Percentiles rank a stretch among this genome's conserved stretches.
These are phyloP conservation scores for Porodaedalea pini DNA, from an alignment of 1,284 basidiomycete species.

Conservation along the genomic window DNA sequence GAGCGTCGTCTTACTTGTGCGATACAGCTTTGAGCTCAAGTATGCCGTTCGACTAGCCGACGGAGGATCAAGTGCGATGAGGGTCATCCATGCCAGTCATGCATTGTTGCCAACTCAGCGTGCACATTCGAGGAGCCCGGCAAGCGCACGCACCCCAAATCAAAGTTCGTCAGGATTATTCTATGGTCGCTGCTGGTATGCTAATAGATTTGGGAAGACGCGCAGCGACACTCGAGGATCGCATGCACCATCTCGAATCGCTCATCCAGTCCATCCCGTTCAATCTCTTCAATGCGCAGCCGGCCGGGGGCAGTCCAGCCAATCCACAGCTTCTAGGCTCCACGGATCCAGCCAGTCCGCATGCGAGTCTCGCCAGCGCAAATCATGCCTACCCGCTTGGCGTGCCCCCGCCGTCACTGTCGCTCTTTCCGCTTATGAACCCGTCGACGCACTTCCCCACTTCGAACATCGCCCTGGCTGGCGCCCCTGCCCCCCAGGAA, in stretches of 20 bases:
- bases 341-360: constrained; percentile 39
- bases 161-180: constrained; percentile 51
- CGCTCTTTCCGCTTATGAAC: constrained; percentile 70
- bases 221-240: constrained; percentile 74
- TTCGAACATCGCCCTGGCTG: constrained; percentile 33
- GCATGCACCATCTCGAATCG: constrained; percentile 80
- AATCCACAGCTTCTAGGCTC: constrained; percentile 28
- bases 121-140: constrained; percentile 84
- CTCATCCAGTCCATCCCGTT: constrained; percentile 78
- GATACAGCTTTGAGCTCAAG: constrained; percentile 5
- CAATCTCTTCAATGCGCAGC: constrained; percentile 54
- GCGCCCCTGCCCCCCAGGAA: constrained; percentile 1
- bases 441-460: constrained; percentile 72
- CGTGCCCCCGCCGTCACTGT: constrained; percentile 71
- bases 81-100: constrained; percentile 80
- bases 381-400: constrained; percentile 55
- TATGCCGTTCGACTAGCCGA: constrained; percentile 42
- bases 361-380: constrained; percentile 50
- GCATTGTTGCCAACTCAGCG: constrained; percentile 68
- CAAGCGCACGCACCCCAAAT: constrained; percentile 78
- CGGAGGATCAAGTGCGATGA: constrained; percentile 81
- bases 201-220: constrained; percentile 39
- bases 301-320: constrained; percentile 29
- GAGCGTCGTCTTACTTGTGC: constrained; percentile 32
- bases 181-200: constrained; percentile 3